A percentile compares a stretch with the other conserved stretches of the same genome.
These are phyloP conservation scores for Aspergillus persii DNA, from an alignment of 2,329 filamentous ascomycete species.

Conservation along the genomic window DNA sequence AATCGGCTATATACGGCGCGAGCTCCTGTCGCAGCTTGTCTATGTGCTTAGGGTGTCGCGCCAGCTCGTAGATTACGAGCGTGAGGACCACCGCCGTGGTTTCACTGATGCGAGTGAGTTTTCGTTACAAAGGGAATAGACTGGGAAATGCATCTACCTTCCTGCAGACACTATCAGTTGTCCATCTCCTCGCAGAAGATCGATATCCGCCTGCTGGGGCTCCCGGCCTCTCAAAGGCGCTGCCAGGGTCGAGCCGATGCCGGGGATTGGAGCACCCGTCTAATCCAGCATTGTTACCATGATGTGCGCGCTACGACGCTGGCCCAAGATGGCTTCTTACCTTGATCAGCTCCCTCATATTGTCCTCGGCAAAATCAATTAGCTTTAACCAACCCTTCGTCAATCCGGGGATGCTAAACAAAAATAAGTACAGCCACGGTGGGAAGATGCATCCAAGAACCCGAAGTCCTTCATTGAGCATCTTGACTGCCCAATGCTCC, in stretches of 20 bases:
- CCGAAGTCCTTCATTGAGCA: background rate
- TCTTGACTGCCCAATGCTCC: background rate
- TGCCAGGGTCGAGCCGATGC: background rate
- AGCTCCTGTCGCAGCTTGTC: background rate
- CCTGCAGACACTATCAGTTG: slow-evolving; percentile 1
- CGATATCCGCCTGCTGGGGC: background rate
- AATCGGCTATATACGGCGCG: background rate
- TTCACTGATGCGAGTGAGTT: background rate
- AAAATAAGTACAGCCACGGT: background rate
- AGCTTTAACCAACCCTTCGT: background rate
- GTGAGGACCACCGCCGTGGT: slow-evolving; percentile 3
- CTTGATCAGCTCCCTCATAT: background rate
- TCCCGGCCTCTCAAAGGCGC: background rate
- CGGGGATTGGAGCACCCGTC: background rate
- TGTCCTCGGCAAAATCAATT: background rate
- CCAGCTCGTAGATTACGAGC: slow-evolving; percentile 1
- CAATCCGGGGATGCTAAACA: background rate
- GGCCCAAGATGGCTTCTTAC: background rate
- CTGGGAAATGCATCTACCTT: background rate
- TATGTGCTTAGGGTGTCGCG: background rate
- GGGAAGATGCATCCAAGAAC: background rate
- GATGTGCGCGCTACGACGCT: no score
- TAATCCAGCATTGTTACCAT: background rate
- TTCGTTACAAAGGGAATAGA: background rate
- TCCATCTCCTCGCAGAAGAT: background rate